A percentile compares a stretch with the other conserved stretches of the same genome.
Evolutionary conservation across 2,329 filamentous ascomycete species (phyloP).

Genomic region (Penicillium vulpinum): DNA sequence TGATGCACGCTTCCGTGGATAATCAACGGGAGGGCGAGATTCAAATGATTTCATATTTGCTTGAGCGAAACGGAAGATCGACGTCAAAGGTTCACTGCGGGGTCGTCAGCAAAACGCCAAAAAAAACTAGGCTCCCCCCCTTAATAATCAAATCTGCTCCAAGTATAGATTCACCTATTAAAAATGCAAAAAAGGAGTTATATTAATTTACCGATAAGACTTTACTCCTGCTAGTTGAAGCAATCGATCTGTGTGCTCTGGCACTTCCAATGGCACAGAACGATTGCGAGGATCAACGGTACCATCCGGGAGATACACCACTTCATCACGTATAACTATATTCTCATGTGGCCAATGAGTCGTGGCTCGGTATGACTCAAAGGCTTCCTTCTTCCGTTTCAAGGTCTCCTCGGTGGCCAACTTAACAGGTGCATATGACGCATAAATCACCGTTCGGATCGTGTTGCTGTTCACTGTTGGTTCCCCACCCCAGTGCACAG

Average conservation of each 20-base stretch:
- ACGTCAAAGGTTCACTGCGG: slow-evolving; percentile 3
- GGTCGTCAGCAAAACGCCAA: slow-evolving; percentile 4
- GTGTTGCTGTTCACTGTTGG: slow-evolving; percentile 18
- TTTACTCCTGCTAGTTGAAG: slow-evolving; percentile 6
- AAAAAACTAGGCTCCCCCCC: neutral
- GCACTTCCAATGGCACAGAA: slow-evolving; percentile 1
- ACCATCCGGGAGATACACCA: neutral
- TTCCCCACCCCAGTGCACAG: slow-evolving; percentile 21
- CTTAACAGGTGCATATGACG: slow-evolving; percentile 17
- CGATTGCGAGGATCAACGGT: slow-evolving; percentile 5
- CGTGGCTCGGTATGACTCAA: slow-evolving; percentile 3
- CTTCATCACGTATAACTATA: neutral
- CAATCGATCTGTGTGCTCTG: neutral
- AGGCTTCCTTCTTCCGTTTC: slow-evolving; percentile 12
- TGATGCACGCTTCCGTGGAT: slow-evolving; percentile 20
- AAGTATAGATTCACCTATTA: too few species aligned
- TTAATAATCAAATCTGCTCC: slow-evolving; percentile 13
- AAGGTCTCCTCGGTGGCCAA: neutral
- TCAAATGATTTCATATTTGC: slow-evolving; percentile 10
- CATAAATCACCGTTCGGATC: slow-evolving; percentile 26
- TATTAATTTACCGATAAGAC: neutral
- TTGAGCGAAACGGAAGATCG: slow-evolving; percentile 4
- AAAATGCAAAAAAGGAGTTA: neutral
- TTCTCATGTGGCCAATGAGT: slow-evolving; percentile 11
- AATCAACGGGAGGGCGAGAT: slow-evolving; percentile 10